Evolutionary conservation across 2,329 filamentous ascomycete genomes (phyloP).

Genomic region (Aureobasidium sp.): DNA sequence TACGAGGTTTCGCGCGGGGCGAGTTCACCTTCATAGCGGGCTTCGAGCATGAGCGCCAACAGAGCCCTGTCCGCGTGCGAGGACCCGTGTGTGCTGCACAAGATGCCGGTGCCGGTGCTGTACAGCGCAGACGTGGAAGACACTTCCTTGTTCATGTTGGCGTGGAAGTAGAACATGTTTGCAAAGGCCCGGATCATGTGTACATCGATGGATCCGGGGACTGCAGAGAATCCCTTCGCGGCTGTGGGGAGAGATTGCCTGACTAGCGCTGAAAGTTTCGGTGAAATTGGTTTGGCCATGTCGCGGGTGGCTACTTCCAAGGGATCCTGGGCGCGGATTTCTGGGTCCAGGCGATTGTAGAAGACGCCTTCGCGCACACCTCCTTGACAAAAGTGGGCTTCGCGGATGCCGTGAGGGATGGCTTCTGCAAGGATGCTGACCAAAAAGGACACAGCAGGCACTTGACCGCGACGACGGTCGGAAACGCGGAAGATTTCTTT

Average conservation of each 20-base stretch:
- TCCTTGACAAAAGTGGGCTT: slow-evolving; percentile 70
- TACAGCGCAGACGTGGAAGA: slow-evolving; percentile 59
- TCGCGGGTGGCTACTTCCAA: slow-evolving; percentile 49
- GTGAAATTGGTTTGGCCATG: slow-evolving; percentile 30
- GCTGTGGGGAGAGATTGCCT: slow-evolving; percentile 32
- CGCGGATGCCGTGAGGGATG: slow-evolving; percentile 55
- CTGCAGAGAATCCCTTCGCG: neutral
- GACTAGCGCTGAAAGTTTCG: slow-evolving; percentile 38
- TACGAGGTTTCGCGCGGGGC: slow-evolving; percentile 31
- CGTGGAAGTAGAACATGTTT: slow-evolving; percentile 43
- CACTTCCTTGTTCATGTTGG: slow-evolving; percentile 38
- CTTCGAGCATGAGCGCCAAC: slow-evolving; percentile 58
- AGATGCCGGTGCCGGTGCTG: slow-evolving; percentile 54
- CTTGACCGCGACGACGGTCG: slow-evolving; percentile 66
- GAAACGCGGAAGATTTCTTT: slow-evolving; percentile 61
- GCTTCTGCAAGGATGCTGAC: slow-evolving; percentile 64
- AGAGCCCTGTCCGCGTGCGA: slow-evolving; percentile 60
- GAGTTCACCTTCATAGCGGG: slow-evolving; percentile 55
- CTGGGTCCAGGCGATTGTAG: slow-evolving; percentile 54
- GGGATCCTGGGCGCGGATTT: slow-evolving; percentile 54
- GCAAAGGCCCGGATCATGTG: slow-evolving; percentile 44
- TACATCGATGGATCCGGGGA: slow-evolving; percentile 22
- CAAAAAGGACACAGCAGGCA: slow-evolving; percentile 73
- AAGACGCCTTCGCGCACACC: slow-evolving; percentile 73
- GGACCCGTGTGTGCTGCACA: slow-evolving; percentile 58